Base-by-base conservation (phyloP, 129 eudicot genomes). In the Sambucus nigra region DNA sequence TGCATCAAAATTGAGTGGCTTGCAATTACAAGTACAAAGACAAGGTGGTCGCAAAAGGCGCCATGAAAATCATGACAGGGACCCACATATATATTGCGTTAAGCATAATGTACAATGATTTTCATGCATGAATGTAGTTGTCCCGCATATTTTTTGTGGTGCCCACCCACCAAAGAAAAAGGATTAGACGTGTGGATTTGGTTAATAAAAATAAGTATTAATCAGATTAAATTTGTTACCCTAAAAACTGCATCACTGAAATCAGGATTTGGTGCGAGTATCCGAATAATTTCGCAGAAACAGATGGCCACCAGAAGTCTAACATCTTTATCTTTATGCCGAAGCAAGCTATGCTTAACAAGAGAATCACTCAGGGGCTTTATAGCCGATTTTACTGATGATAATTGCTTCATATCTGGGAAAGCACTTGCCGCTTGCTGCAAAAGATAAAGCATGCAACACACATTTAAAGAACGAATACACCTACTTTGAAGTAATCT, bases 231-330 rank as follows among this genome's bases (percentile, higher is more conserved):
- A 49, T 31, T 32, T 13, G 12, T 66, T 73, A 89, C 99, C 99
- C 78, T 76, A 42, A 73, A 65, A 29, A 70, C 73, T 73, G 60
- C 69, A 47, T 79, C 82, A 25, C 66, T 66, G 57, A 85, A 86
- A 40, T 67, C 83, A 45, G 95, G 99, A 68, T 77, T 60, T 14
- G 95, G 99, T 28, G 95, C 95, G 66, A 85, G 77, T 61, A 91
- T 71, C 60, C 98, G 79, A 53, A 91, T 80, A 59, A 85, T 77
- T 79, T 91, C 98, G 65, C 88, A 76, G 16, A 91, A 62, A 63
- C 98, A 91, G 28, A 67, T 64, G 69, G 94, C 82, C 25, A 91
- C 94, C 69, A 85, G 70, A 63, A 86, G 94, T 57, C 74, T 76
- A 53, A 85, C 67, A 52, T 91, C 99, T 77, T 82, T 91, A 67